Percentiles rank a stretch among this genome's conserved stretches.
These are phyloP conservation scores for Neoarthrinium moseri DNA, from an alignment of 2,329 filamentous ascomycete genomes.

Conservation along the genomic window DNA sequence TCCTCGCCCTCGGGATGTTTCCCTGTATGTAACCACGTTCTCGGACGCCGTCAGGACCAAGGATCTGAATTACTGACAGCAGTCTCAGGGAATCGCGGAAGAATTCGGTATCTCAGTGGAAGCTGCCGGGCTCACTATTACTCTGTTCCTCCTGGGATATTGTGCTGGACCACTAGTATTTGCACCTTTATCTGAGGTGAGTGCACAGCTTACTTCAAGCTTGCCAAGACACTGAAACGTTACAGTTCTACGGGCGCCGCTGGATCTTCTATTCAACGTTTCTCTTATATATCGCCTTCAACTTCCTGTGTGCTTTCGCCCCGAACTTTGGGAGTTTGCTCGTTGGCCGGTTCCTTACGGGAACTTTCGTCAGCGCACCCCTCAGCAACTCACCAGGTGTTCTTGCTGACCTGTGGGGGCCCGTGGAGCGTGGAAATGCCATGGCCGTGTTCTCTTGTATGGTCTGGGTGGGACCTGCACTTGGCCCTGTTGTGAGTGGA, in stretches of 20 bases:
- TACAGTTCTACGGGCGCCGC: slow-evolving; percentile 50
- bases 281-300: slow-evolving; percentile 47
- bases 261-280: slow-evolving; percentile 53
- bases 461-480: slow-evolving; percentile 47
- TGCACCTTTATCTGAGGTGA: slow-evolving; percentile 50
- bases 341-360: slow-evolving; percentile 53
- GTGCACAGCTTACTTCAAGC: not conserved
- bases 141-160: slow-evolving; percentile 56
- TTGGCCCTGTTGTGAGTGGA: slow-evolving; percentile 5
- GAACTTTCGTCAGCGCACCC: slow-evolving; percentile 43
- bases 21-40: slow-evolving; percentile 19
- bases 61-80: too few relatives aligned
- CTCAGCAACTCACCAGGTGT: slow-evolving; percentile 45
- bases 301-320: slow-evolving; percentile 53
- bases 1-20: slow-evolving; percentile 36
- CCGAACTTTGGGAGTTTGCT: slow-evolving; percentile 52
- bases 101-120: slow-evolving; percentile 46
- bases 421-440: slow-evolving; percentile 49
- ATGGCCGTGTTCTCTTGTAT: slow-evolving; percentile 53
- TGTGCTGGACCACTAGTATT: slow-evolving; percentile 58
- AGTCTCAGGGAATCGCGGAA: slow-evolving; percentile 35
- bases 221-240: not conserved
- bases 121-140: slow-evolving; percentile 48
- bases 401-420: slow-evolving; percentile 52
- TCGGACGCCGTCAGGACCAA: too few relatives aligned